These are phyloP conservation scores for Aspergillus nomiae DNA, from an alignment of 2,329 filamentous ascomycete species.

Conservation along the genomic window DNA sequence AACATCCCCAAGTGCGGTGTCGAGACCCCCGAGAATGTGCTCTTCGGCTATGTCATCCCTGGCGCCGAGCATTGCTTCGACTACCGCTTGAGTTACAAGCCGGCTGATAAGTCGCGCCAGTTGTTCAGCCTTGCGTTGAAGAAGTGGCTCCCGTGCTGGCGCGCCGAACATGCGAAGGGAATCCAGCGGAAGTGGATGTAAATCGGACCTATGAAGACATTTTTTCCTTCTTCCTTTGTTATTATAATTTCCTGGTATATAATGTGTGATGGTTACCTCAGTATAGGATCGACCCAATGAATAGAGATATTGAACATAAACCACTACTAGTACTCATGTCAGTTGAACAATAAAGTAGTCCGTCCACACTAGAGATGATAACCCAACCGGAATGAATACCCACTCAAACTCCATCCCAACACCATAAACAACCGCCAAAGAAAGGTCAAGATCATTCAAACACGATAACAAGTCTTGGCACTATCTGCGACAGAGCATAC, in stretches of 20 bases:
- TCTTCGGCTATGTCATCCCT: slow-evolving; percentile 52
- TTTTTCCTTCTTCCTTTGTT: neutral
- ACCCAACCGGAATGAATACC: too few species aligned
- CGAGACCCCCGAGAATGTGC: slow-evolving; percentile 33
- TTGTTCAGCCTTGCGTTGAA: slow-evolving; percentile 46
- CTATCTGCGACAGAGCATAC: too few species aligned
- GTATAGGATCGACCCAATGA: neutral
- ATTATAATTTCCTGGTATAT: neutral
- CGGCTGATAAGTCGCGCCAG: slow-evolving; percentile 35
- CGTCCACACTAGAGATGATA: too few species aligned
- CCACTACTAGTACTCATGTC: too few species aligned
- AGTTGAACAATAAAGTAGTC: too few species aligned
- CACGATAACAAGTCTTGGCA: too few species aligned
- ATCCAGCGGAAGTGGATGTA: neutral
- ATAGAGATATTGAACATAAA: too few species aligned
- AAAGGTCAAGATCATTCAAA: too few species aligned
- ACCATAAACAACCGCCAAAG: too few species aligned
- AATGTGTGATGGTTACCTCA: neutral
- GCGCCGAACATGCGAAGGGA: neutral
- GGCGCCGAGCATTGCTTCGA: slow-evolving; percentile 54
- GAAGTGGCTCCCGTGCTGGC: slow-evolving; percentile 41
- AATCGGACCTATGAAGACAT: neutral
- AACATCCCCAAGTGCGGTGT: slow-evolving; percentile 48
- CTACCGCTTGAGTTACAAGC: slow-evolving; percentile 38
- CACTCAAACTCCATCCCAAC: too few species aligned